Conservation (phyloP, 2,329 filamentous ascomycete genomes). For the Paraphaeosphaeria minitans region DNA sequence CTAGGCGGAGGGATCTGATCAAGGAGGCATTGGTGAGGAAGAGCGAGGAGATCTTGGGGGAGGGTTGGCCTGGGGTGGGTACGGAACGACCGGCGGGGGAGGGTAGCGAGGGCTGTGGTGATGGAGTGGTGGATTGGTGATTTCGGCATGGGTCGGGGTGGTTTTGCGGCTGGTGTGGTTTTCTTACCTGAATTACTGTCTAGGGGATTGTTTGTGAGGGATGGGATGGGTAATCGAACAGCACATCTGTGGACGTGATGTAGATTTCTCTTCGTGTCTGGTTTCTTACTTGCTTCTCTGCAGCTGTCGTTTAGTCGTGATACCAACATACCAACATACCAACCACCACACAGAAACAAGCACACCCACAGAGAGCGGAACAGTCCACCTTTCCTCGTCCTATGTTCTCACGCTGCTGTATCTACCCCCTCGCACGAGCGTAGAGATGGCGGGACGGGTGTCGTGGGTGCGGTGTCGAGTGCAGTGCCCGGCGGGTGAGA, state of each 20-base stretch:
- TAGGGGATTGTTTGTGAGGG: background rate
- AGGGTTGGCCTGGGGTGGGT: background rate
- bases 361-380: too few relatives aligned
- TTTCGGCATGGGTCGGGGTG: background rate
- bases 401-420: background rate
- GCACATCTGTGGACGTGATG: too few relatives aligned
- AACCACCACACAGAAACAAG: too few relatives aligned
- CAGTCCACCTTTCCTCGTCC: too few relatives aligned
- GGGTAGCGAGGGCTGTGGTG: background rate
- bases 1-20: background rate
- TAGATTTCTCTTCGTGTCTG: too few relatives aligned
- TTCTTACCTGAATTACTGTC: too few relatives aligned
- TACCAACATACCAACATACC: too few relatives aligned
- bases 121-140: background rate
- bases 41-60: background rate
- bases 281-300: too few relatives aligned
- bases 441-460: too few relatives aligned
- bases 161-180: background rate
- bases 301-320: too few relatives aligned
- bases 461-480: background rate
- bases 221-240: background rate
- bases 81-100: background rate
- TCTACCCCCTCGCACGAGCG: too few relatives aligned
- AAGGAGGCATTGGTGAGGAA: constrained; percentile 1
- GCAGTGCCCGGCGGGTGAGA: background rate